phyloP scores from a whole-genome alignment of 345 rosid genomes.

The Nasturtium officinale region DNA sequence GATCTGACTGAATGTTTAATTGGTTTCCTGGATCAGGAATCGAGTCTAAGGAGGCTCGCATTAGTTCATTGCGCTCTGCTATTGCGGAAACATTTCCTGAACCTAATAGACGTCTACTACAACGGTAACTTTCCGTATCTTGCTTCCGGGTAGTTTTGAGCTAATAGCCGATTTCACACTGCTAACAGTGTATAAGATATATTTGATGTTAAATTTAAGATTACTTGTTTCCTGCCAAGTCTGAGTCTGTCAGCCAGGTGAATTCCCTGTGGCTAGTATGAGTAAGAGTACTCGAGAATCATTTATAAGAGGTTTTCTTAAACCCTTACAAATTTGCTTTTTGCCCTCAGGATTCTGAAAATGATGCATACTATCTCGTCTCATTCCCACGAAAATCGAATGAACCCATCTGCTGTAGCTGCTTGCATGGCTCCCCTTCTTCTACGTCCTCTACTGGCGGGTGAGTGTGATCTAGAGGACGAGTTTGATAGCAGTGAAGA shows the following conservation, averaged over 20 bases:
- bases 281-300: conserved; percentile 19
- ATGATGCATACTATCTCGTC: conserved; percentile 89
- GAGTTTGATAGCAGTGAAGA: conserved; percentile 83
- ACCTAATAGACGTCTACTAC: conserved; percentile 90
- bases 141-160: conserved; percentile 8
- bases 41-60: conserved; percentile 84
- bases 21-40: conserved; percentile 61
- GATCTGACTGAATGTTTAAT: conserved; percentile 31
- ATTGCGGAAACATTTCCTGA: conserved; percentile 95
- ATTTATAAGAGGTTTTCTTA: conserved; percentile 15
- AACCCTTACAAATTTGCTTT: conserved; percentile 30
- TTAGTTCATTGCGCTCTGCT: conserved; percentile 81
- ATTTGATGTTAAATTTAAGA: conserved; percentile 10
- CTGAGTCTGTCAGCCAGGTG: conserved; percentile 1
- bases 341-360: conserved; percentile 71
- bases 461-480: conserved; percentile 95
- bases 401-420: conserved; percentile 96
- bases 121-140: conserved; percentile 54
- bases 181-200: neutral
- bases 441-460: conserved; percentile 89
- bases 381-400: conserved; percentile 86
- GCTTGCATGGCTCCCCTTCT: conserved; percentile 99
- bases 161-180: neutral
- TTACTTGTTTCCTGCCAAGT: conserved; percentile 14
- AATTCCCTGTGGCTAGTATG: conserved; percentile 11